Evolutionary conservation across 495 filamentous ascomycete genomes (phyloP).

Genomic region (Aspergillus panamensis): DNA sequence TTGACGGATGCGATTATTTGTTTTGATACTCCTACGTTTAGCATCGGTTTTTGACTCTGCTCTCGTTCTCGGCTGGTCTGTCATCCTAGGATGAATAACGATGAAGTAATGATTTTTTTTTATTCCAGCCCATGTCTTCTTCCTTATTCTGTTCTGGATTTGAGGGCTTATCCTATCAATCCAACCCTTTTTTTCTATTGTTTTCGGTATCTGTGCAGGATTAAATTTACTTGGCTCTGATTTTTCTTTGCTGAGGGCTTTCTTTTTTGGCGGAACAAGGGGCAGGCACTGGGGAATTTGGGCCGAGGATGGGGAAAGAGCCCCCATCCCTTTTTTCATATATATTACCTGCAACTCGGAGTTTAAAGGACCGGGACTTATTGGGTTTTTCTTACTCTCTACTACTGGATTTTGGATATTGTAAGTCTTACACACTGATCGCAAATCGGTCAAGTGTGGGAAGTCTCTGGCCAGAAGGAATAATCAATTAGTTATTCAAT

Average conservation of each 20-base stretch:
- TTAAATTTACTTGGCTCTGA: slow-evolving; percentile 1
- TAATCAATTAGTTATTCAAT: too few relatives aligned
- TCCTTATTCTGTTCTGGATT: slow-evolving; percentile 14
- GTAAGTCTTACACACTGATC: too few relatives aligned
- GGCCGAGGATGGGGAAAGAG: neutral
- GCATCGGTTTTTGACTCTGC: neutral
- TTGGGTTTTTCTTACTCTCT: neutral
- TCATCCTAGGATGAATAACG: slow-evolving; percentile 20
- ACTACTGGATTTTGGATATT: neutral
- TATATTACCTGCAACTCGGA: slow-evolving; percentile 4
- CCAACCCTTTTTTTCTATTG: neutral
- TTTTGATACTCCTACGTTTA: slow-evolving; percentile 8
- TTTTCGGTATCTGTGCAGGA: slow-evolving; percentile 5
- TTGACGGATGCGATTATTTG: slow-evolving; percentile 12
- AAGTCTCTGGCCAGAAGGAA: neutral
- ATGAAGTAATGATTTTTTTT: slow-evolving; percentile 29
- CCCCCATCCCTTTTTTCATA: neutral
- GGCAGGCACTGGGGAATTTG: slow-evolving; percentile 1
- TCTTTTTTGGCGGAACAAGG: neutral
- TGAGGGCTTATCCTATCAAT: neutral
- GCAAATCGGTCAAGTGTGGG: neutral
- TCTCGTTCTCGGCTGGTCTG: neutral
- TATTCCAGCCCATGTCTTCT: slow-evolving; percentile 10
- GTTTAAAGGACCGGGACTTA: neutral
- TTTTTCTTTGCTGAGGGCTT: neutral